Base-by-base conservation (phyloP, 1,284 basidiomycete species). In the Agaricales sp. region DNA sequence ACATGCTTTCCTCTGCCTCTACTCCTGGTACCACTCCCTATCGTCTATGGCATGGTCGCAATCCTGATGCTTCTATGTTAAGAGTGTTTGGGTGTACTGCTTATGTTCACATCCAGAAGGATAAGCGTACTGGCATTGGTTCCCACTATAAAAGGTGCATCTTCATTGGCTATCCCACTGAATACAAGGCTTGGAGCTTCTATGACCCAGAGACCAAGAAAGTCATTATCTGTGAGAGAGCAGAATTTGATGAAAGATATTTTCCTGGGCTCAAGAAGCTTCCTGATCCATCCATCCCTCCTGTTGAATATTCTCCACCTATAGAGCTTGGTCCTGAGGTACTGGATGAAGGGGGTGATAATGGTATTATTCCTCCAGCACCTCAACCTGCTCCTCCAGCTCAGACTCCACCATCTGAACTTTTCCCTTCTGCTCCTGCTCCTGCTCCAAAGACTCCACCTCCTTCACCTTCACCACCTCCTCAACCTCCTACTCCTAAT, bases 141-240 rank as follows among this genome's bases (percentile, higher is more conserved):
- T 48, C 59, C 16, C 60, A 63, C 47, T 55, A 54, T 13, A 41
- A 52, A 37, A 61, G 58, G 52, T 62, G 59, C 48, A 50, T 63
- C 21, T 65, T 65, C 51, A 49, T 63, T 52, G 63, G 61, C 2
- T 65, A 64, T 51, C 55, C 61, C 16, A 38, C 48, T 19, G 59
- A 58, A 12, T 56, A 58, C 43, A 57, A 55, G 39, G 61, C 55
- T n/a, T 64, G 61, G 58, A 47, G 51, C 14, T 63, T 64, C 54
- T 66, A 55, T 41, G 55, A 63, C 43, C 57, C 58, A 4, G 46
- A 45, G 12, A 58, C 55, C 11, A 57, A 57, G 45, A 57, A 57
- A 49, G 49, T 53, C n/a, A 45, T 62, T 4, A 58, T 59, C 44
- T 57, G 52, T 37, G 51, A 56, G 43, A 47, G 51, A 41, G 57